These are phyloP conservation scores for Chlamydomonas reinhardtii DNA, from an alignment of 163 green algal genomes.

Conservation along the genomic window DNA sequence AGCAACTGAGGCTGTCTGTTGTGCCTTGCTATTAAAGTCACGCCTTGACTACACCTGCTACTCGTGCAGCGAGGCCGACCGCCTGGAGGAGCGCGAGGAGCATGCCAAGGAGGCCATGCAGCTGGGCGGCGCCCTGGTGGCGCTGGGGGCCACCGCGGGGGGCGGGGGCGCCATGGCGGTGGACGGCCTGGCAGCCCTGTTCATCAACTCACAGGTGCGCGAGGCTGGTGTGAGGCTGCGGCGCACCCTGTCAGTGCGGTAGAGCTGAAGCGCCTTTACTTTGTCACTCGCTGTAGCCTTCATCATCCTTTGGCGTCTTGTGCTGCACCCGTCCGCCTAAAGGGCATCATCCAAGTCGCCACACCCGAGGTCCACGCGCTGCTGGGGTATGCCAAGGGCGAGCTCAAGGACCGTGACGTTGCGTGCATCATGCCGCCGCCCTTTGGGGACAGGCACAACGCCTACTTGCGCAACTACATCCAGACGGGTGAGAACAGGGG, in stretches of 20 bases:
- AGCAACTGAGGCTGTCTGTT: not conserved
- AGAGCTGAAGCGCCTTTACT: too few species aligned
- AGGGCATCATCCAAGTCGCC: constrained; percentile 32
- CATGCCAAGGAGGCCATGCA: constrained; percentile 18
- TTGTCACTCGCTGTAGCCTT: too few species aligned
- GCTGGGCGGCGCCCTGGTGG: not conserved
- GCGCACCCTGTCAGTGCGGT: too few species aligned
- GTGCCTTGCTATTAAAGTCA: too few species aligned
- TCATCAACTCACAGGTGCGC: constrained; percentile 32
- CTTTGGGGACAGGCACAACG: not conserved
- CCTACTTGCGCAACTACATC: constrained; percentile 11
- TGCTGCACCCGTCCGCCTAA: too few species aligned
- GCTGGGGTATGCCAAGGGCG: constrained; percentile 2
- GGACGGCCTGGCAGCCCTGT: constrained; percentile 9
- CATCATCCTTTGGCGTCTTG: too few species aligned
- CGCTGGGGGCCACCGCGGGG: too few species aligned
- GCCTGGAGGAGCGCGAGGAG: constrained; percentile 19
- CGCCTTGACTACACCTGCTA: not conserved
- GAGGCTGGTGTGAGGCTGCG: too few species aligned
- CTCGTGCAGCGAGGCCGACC: constrained; percentile 28
- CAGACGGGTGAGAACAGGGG: not conserved
- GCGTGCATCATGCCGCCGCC: constrained; percentile 22
- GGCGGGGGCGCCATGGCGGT: too few species aligned
- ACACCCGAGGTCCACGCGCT: not conserved
- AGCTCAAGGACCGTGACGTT: constrained; percentile 13